Base-by-base conservation (phyloP, 441 rosid genomes). In the Iberis amara region DNA sequence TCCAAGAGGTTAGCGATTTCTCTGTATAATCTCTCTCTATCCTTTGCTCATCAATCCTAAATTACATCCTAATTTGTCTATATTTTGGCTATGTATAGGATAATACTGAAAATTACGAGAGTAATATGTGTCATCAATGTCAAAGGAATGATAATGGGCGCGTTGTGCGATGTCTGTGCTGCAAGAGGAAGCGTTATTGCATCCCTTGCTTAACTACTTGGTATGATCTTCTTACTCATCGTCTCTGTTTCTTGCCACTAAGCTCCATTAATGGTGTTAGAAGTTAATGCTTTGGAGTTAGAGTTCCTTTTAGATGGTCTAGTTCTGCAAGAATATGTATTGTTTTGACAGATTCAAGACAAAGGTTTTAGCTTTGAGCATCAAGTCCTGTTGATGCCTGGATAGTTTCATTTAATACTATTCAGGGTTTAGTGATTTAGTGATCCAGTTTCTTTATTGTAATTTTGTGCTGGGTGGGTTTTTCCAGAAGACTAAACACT, bases 51-150 rank as follows among this genome's bases (percentile, higher is more conserved):
- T 7, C 12, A 30, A 0, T 38, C 11, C 0, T 38, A 9, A 47
- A 1, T 18, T 21, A 35, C 47, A 18, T 18, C 3, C 21, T 18
- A 18, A 18, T 18, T 11, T 47, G 43, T 23, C 0, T 33, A 6
- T 11, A 3, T 47, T 33, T 40, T 12, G 21, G 21, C 21, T 38
- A 2, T 46, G 3, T 44, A 1, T 15, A 66, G 70, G 49, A 53
- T 2, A 27, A 11, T 0, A 52, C 11, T 42, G 52, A 52, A 1
- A 11, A 23, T 8, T 14, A 35, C 0, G 37, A 54, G 15, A 62
- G 72, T 38, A 47, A 56, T 33, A 79, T 64, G 75, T 89, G 97
- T 61, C 94, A 89, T 68, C 97, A 89, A 38, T 86, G 97, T 68
- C 76, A 75, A 70, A 61, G 82, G 55, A 82, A 69, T 50, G 91